Percentiles rank a stretch among this genome's conserved stretches.
Evolutionary conservation across 371 early-diverging fungal genomes (phyloP).

Genomic region (Catenaria anguillulae): DNA sequence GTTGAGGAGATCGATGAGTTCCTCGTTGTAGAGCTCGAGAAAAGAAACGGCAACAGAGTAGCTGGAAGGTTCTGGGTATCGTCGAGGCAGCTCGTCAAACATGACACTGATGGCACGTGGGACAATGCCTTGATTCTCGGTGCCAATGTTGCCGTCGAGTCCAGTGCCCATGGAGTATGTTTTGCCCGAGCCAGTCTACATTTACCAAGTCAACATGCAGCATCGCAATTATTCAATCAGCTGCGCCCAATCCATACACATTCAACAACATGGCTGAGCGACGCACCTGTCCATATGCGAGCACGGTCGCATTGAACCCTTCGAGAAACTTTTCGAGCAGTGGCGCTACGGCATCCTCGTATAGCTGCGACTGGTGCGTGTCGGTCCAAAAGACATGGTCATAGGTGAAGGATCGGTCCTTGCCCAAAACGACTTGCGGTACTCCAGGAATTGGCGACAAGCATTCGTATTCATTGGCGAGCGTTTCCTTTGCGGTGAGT

Average conservation of each 20-base stretch:
- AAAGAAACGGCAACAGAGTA: slow-evolving; percentile 55
- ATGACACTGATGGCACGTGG: slow-evolving; percentile 74
- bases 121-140: slow-evolving; percentile 51
- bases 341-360: slow-evolving; percentile 41
- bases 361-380: slow-evolving; percentile 57
- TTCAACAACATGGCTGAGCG: too few species aligned
- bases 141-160: slow-evolving; percentile 43
- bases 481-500: slow-evolving; percentile 53
- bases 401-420: slow-evolving; percentile 61
- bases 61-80: neutral
- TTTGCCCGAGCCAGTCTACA: slow-evolving; percentile 93
- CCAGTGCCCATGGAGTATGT: slow-evolving; percentile 97
- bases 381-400: slow-evolving; percentile 68
- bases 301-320: slow-evolving; percentile 47
- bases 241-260: too few species aligned
- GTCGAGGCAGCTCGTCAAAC: slow-evolving; percentile 31
- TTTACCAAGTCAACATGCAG: neutral
- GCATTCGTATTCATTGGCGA: slow-evolving; percentile 49
- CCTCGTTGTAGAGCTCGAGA: slow-evolving; percentile 97
- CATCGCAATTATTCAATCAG: neutral
- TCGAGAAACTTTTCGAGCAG: slow-evolving; percentile 74
- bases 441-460: slow-evolving; percentile 43
- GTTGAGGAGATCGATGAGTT: slow-evolving; percentile 71
- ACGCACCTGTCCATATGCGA: slow-evolving; percentile 27
- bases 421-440: slow-evolving; percentile 44